Conservation (phyloP, 768 basidiomycete genomes). For the Collybia nuda region DNA sequence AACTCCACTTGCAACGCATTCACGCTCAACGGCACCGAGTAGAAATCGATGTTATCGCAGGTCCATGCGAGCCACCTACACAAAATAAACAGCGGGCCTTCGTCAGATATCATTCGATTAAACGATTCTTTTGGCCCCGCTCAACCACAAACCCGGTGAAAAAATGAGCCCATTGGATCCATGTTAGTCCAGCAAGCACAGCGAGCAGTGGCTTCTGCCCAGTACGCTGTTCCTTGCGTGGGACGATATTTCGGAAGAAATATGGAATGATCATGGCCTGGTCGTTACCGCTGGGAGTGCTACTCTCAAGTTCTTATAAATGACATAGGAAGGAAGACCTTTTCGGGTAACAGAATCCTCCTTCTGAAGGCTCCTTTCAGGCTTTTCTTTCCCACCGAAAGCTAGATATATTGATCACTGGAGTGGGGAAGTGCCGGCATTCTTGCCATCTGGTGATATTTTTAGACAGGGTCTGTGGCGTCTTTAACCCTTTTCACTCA, state of each 20-base stretch:
- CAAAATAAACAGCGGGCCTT: not conserved
- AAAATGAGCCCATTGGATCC: conserved; percentile 58
- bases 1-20: conserved; percentile 49
- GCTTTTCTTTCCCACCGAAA: no score
- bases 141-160: conserved; percentile 51
- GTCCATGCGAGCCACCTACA: conserved; percentile 83
- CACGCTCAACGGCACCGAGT: conserved; percentile 68
- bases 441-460: no score
- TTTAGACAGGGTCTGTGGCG: no score
- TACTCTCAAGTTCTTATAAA: no score
- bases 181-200: conserved; percentile 43
- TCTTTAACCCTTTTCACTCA: no score
- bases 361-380: no score
- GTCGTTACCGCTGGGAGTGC: no score
- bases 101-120: not conserved
- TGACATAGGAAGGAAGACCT: no score
- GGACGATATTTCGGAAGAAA: conserved; percentile 47
- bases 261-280: conserved; percentile 45
- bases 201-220: conserved; percentile 39
- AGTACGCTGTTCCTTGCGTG: conserved; percentile 40
- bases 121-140: conserved; percentile 15
- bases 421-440: no score
- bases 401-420: no score
- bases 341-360: no score
- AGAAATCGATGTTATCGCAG: conserved; percentile 86